Evolutionary conservation across 495 filamentous ascomycete genomes (phyloP), one percentile per base, ranked within the genome.

Genomic region (Lepraria neglecta): DNA sequence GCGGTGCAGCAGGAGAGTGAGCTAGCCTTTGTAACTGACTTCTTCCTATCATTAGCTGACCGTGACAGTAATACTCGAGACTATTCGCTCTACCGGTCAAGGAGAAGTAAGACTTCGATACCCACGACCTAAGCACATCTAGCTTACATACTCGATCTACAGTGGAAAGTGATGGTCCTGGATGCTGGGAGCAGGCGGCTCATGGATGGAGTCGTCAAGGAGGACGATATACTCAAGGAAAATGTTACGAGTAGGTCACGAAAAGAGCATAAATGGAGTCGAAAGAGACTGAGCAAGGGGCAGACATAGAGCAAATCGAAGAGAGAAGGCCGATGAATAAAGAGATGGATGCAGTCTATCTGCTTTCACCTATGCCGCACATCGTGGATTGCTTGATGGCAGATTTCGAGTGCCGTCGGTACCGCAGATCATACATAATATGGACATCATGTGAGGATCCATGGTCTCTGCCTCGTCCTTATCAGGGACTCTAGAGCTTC

Each of bases 141-240:
- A 24, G 48, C 50, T 38, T 21, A 53, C 35, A 44, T 58, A 43
- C 15, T 65, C 60, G 58, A 64, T 67, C 70, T 76, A 56, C 70
- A 97, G 92, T 97, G 94, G 94, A 97, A 96, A 80, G 87, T 96
- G 66, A 75, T 97, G 68, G 87, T 98, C 35, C 74, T 95, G 66
- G 94, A 98, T 75, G 85, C 87, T 63, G 76, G 74, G 24, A 89
- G 88, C 71, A 85, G 84, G 70, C 87, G 85, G 69, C 76, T 98
- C 65, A 80, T 97, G 65, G 86, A 94, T 71, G 90, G 87, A 79
- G 88, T 89, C 28, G 83, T 91, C 68, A 91, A 89, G 64, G 88
- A 96, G 74, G 91, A 97, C 80, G 89, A 96, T 71, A 92, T 98
- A 59, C 86, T 98, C 71, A 92, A 94, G 71, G 80, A 91, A 72